Conservation (phyloP, 2,329 filamentous ascomycete species). For the Bertia moriformis region DNA sequence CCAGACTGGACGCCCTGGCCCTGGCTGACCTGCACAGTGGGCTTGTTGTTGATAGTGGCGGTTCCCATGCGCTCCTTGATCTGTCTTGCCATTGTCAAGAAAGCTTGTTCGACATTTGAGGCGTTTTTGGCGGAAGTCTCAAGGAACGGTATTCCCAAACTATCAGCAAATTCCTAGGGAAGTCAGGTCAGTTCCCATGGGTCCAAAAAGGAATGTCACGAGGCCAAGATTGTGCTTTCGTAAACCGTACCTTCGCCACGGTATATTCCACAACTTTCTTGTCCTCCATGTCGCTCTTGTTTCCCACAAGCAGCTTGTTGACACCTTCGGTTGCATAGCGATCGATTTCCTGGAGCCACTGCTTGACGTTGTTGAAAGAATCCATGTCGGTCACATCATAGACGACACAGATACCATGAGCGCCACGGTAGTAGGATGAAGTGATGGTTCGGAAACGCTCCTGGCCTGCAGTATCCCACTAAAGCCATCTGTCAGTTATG, state of each 20-base stretch:
- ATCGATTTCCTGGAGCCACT: conserved; percentile 99
- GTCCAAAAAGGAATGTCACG: background rate
- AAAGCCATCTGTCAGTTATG: conserved; percentile 8
- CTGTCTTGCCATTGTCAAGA: conserved; percentile 98
- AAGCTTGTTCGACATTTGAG: conserved; percentile 98
- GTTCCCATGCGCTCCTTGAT: conserved; percentile 99
- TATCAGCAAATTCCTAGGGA: conserved; percentile 87
- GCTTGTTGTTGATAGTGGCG: conserved; percentile 92
- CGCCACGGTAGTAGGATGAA: conserved; percentile 97
- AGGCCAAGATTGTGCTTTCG: background rate
- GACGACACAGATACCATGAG: conserved; percentile 97
- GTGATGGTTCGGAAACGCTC: conserved; percentile 99
- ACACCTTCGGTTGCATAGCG: conserved; percentile 97
- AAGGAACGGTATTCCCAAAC: conserved; percentile 95
- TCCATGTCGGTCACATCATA: conserved; percentile 99
- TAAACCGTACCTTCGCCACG: conserved; percentile 79
- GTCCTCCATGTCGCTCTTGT: conserved; percentile 99
- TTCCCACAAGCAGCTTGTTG: conserved; percentile 97
- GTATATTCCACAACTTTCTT: conserved; percentile 99
- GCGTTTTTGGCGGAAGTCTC: conserved; percentile 99
- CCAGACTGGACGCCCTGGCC: conserved; percentile 86
- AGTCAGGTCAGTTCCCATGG: background rate
- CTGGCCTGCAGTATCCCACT: conserved; percentile 99
- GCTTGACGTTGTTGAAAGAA: conserved; percentile 99
- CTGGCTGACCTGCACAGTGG: conserved; percentile 86